These are phyloP conservation scores for Alternaria incomplexa DNA, from an alignment of 2,329 filamentous ascomycete genomes.

Conservation along the genomic window DNA sequence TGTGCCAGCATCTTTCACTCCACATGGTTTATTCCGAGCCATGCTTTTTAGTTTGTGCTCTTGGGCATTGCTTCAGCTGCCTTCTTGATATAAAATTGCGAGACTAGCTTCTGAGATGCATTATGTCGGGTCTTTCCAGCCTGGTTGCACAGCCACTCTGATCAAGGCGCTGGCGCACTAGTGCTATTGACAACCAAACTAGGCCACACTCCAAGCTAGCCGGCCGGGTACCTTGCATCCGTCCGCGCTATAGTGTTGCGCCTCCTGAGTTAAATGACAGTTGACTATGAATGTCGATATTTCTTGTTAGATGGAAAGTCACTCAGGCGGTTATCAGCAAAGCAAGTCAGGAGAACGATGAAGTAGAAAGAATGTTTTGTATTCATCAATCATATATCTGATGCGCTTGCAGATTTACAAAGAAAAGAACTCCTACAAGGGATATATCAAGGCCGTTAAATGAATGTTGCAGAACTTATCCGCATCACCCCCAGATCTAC, in stretches of 20 bases:
- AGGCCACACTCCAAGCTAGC: neutral
- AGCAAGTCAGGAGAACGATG: fast-evolving
- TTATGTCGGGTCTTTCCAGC: neutral
- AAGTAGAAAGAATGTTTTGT: neutral
- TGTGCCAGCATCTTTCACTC: neutral
- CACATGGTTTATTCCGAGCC: neutral
- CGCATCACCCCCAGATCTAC: neutral
- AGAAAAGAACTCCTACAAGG: neutral
- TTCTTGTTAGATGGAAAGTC: neutral
- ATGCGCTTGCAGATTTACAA: neutral
- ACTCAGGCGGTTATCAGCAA: neutral
- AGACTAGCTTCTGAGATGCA: no score
- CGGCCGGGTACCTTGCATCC: slow-evolving; percentile 1
- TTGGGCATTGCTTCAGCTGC: neutral
- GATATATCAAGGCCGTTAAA: neutral
- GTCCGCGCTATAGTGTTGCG: neutral
- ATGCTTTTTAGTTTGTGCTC: neutral
- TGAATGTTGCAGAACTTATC: neutral
- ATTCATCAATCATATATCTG: neutral
- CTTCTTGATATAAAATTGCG: neutral
- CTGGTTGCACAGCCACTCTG: neutral
- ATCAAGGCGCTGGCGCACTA: neutral
- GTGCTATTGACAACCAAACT: neutral
- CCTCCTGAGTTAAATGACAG: neutral
- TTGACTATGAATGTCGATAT: neutral